Conservation (phyloP, 352 stramenopile genomes). For the Pythium phragmiticola region DNA sequence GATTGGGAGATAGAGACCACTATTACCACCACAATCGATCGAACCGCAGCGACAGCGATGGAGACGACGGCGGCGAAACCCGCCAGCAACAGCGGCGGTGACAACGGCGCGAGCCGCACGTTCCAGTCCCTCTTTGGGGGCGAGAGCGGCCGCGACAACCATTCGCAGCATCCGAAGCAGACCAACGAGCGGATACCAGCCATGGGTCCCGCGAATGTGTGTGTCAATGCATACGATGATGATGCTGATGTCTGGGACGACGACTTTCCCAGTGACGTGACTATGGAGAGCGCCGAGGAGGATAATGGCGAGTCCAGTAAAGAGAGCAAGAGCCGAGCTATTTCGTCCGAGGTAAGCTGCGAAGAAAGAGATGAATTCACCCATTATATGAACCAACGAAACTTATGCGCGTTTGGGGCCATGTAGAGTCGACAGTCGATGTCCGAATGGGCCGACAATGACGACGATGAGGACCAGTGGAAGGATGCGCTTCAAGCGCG, state of each 20-base stretch:
- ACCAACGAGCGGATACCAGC: constrained; percentile 22
- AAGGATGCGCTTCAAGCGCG: constrained; percentile 77
- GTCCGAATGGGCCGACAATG: constrained; percentile 73
- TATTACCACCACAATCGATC: not conserved
- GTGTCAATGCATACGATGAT: not conserved
- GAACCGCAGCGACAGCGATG: not conserved
- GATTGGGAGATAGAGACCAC: not conserved
- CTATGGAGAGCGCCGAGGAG: constrained; percentile 18
- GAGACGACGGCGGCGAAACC: not conserved
- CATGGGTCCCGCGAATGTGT: not conserved
- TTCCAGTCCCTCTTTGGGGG: constrained; percentile 74
- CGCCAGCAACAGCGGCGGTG: constrained; percentile 12
- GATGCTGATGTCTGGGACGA: constrained; percentile 59
- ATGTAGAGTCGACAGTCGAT: constrained; percentile 54
- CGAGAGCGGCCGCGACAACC: constrained; percentile 14
- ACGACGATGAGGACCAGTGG: constrained; percentile 80
- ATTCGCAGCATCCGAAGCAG: constrained; percentile 12
- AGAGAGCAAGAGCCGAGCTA: not conserved
- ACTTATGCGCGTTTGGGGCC: not conserved
- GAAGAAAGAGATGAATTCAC: not conserved
- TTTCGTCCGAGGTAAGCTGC: constrained; percentile 11
- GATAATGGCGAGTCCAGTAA: constrained; percentile 2
- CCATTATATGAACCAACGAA: not conserved
- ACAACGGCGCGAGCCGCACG: constrained; percentile 55
- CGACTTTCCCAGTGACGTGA: constrained; percentile 26